Evolutionary conservation across 306 rosid genomes (phyloP), one percentile per base, ranked within the genome.

Genomic region (Glycine latifolia): DNA sequence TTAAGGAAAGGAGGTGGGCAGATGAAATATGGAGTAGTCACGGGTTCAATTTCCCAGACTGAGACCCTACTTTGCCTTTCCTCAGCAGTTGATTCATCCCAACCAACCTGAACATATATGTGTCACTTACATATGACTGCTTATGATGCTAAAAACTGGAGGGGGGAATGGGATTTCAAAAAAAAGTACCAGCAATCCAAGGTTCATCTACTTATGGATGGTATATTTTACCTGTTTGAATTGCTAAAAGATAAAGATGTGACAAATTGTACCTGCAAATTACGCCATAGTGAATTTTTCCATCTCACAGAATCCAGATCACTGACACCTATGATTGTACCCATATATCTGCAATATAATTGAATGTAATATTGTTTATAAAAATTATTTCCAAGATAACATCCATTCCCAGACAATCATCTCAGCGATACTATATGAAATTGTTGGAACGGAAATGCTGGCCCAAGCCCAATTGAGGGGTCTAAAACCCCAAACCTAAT

Each of bases 31-130:
- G 97, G 97, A 84, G 97, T 89, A 53, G 91, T 89, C 55, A 92
- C 94, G 0, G 97, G 97, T 85, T 92, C 97, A 39, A 92, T 89
- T 86, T 92, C 97, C 97, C 97, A 92, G 66, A 92, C 73, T 7
- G 97, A 92, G 31, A 92, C 97, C 76, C 93, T 83, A 72, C 86
- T 85, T 47, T 86, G 89, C 82, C 94, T 81, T 85, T 92, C 97
- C 81, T 94, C 97, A 55, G 90, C 89, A 52, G 89, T 90, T 53
- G 97, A 89, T 83, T 92, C 97, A 78, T 92, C 94, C 97, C 97
- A 92, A 54, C 97, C 97, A 59, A 92, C 94, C 97, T 92, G 78
- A 20, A 86, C 68, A 43, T 72, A 31, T 12, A 79, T n/a, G 31
- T 20, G 26, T 12, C 35, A 7, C 17, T 46, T 37, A 37, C 3